Evolutionary conservation across 345 rosid genomes (phyloP).

Genomic region (Salix viminalis): DNA sequence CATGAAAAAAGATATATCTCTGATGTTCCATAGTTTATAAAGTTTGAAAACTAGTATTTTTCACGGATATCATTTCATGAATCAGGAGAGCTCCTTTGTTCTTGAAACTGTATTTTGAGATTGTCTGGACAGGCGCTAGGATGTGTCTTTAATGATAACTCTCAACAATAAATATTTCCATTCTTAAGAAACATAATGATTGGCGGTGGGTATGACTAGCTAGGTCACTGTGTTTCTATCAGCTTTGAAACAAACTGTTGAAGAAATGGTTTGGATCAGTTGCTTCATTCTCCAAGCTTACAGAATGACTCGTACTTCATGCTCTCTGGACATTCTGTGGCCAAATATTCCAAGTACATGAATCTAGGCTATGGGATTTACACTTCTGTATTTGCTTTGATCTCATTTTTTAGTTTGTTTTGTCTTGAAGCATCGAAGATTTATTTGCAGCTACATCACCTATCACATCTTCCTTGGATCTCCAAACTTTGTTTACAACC

Average conservation of each 20-base stretch:
- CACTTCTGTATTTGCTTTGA: background rate
- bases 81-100: too few species aligned
- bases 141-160: too few species aligned
- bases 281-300: background rate
- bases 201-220: too few species aligned
- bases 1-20: too few species aligned
- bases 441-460: background rate
- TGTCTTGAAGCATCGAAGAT: background rate
- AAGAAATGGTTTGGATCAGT: background rate
- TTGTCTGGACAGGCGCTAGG: too few species aligned
- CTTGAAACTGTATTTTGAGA: too few species aligned
- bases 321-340: background rate
- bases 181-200: too few species aligned
- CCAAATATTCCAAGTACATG: background rate
- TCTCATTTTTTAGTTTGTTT: background rate
- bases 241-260: background rate
- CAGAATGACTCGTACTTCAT: background rate
- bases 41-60: too few species aligned
- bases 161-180: too few species aligned
- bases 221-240: background rate
- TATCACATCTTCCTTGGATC: background rate
- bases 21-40: too few species aligned
- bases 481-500: background rate
- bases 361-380: background rate
- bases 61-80: too few species aligned